Evolutionary conservation across 129 eudicot genomes (phyloP), one percentile per base, ranked within the genome.

Genomic region (Deinandra increscens): DNA sequence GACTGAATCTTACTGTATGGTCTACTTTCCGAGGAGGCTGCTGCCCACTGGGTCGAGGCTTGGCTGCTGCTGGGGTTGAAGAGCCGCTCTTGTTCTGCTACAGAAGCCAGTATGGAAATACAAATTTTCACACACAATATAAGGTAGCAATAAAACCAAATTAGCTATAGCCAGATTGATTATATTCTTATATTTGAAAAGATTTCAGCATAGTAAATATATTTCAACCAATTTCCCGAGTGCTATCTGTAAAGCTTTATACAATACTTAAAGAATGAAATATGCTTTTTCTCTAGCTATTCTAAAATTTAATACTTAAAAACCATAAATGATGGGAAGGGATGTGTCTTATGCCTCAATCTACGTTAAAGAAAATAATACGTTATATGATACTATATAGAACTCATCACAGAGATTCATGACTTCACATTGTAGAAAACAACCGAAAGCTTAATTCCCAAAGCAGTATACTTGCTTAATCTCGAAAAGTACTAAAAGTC

Each of bases 71-170:
- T 58, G 84, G 68, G 17, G 77, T 67, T 43, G 95, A 62, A 73
- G 75, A 64, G 73, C 79, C 51, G 59, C 73, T 82, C 80, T 79
- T 88, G 54, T 70, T 85, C 9, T 68, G 78, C 84, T 83, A 73
- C 78, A 60, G 46, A 54, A 26, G 43, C 48, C 61, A 55, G 56
- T 41, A 69, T 39, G 2, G 18, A 62, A 61, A 60, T 14, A 45
- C 4, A 75, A 39, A 46, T 31, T 22, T 7, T 45, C 20, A 39
- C 71, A 69, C 19, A 4, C 22, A 54, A 37, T 22, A 39, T 53
- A n/a, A 20, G 43, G 53, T 55, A 43, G 12, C 54, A 18, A 54
- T 23, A 39, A 13, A 39, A 38, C 64, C 8, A 17, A 26, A 15
- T 17, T 4, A 55, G 51, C 49, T 69, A 53, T 11, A 20, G 53